Base-by-base conservation (phyloP, 352 stramenopile species). In the Phytophthora vignae region DNA sequence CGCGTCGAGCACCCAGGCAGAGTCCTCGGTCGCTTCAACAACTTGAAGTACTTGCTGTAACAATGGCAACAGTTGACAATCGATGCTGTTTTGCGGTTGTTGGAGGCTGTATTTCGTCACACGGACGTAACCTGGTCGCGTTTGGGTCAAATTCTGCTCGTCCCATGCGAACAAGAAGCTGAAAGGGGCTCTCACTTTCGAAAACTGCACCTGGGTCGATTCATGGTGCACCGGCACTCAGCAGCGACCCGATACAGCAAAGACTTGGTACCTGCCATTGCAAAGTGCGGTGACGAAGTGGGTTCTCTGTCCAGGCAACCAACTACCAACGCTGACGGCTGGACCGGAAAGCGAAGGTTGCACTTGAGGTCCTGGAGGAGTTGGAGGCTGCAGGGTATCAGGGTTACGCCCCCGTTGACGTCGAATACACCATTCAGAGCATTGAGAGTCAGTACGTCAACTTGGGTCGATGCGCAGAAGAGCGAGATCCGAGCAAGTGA, bases 1-100 rank as follows among this genome's bases (percentile, higher is more conserved):
- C 15, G 64, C 60, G 11, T 53, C 60, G 6, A 74, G 60, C 50
- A 38, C 44, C 7, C 46, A 67, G 42, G 49, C 22, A 0, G 59
- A 77, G 12, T 71, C 65, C 3, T 64, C 55, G 7, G 44, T 36
- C 52, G 55, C 57, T 56, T 53, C 50, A 25, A 68, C 38, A 49
- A 70, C 25, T 29, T 65, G 33, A 69, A 54, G 19, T 27, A 44
- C 36, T 15, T 44, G 36, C 36, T 42, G n/a, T 52, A 17, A 5
- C 12, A 31, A 12, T 27, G n/a, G 44, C 17, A 7, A 2, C 15
- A 7, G 17, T 15, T 25, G 44, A 7, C 17, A 21, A 15, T 22
- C 11, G 6, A 11, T 49, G 6, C 22, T 50, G 33, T 4, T 31
- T 31, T 21, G n/a, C 44, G 10, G 40, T 14, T 15, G 40, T 48